phyloP scores from a whole-genome alignment of 2,329 filamentous ascomycete genomes.

The Dichotomopilus funicola region DNA sequence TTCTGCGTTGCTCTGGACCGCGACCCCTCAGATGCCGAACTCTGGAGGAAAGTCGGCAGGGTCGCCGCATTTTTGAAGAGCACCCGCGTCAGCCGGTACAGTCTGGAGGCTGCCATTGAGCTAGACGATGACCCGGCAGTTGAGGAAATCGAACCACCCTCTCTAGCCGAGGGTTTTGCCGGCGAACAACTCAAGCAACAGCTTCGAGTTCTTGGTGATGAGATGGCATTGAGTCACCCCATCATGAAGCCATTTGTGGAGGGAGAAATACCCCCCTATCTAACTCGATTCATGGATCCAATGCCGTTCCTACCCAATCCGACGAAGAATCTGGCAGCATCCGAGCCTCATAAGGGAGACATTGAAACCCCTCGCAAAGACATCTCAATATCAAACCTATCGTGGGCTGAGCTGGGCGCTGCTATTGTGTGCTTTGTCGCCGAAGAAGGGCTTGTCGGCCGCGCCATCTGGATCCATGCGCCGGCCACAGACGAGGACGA shows the following conservation, averaged over 20 bases:
- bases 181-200: slow-evolving; percentile 55
- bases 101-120: slow-evolving; percentile 60
- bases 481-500: slow-evolving; percentile 32
- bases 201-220: slow-evolving; percentile 47
- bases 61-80: slow-evolving; percentile 54
- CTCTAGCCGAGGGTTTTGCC: slow-evolving; percentile 56
- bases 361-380: slow-evolving; percentile 19
- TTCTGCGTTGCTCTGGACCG: slow-evolving; percentile 55
- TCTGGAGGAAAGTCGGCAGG: slow-evolving; percentile 56
- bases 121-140: slow-evolving; percentile 60
- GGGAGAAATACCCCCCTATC: slow-evolving; percentile 42
- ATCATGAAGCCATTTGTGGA: slow-evolving; percentile 52
- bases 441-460: slow-evolving; percentile 31
- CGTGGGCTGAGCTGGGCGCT: slow-evolving; percentile 40
- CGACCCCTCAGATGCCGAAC: slow-evolving; percentile 60
- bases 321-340: slow-evolving; percentile 34
- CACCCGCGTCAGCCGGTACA: slow-evolving; percentile 51
- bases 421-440: slow-evolving; percentile 33
- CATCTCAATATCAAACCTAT: slow-evolving; percentile 29
- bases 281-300: slow-evolving; percentile 53
- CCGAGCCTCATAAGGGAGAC: slow-evolving; percentile 21
- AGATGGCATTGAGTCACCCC: slow-evolving; percentile 53
- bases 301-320: slow-evolving; percentile 56
- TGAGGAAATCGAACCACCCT: slow-evolving; percentile 55
- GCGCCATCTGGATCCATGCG: slow-evolving; percentile 31